These are phyloP conservation scores for Flaveria bidentis DNA, from an alignment of 129 eudicot genomes.

Conservation along the genomic window DNA sequence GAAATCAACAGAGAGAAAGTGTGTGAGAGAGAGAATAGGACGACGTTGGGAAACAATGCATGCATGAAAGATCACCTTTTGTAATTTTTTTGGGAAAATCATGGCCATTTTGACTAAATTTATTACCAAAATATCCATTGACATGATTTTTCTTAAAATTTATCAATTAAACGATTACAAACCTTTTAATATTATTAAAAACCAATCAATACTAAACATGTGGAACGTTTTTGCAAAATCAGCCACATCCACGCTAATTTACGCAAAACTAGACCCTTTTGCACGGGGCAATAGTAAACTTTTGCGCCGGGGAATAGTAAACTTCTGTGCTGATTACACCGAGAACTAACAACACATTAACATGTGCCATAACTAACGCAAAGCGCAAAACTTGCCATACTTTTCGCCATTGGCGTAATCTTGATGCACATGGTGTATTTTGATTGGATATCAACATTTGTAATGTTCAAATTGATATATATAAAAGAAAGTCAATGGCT, in stretches of 20 bases:
- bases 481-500: not conserved
- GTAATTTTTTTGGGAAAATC: not conserved
- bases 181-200: not conserved
- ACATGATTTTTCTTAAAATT: not conserved
- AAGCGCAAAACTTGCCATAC: not conserved
- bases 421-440: not conserved
- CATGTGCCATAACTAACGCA: not conserved
- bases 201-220: not conserved
- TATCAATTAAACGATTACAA: not conserved
- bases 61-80: slow-evolving; percentile 23
- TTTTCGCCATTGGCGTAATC: not conserved
- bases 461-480: not conserved
- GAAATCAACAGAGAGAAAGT: slow-evolving; percentile 11
- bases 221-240: not conserved
- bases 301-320: not conserved
- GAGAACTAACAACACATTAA: not conserved
- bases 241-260: not conserved
- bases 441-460: not conserved
- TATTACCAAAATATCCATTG: not conserved
- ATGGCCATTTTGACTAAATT: not conserved
- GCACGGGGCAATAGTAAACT: not conserved
- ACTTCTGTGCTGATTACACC: not conserved
- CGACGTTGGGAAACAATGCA: slow-evolving; percentile 24
- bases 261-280: not conserved
- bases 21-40: slow-evolving; percentile 23